These are phyloP conservation scores for Moesziomyces parantarcticus DNA, from an alignment of 1,284 basidiomycete species.

Conservation along the genomic window DNA sequence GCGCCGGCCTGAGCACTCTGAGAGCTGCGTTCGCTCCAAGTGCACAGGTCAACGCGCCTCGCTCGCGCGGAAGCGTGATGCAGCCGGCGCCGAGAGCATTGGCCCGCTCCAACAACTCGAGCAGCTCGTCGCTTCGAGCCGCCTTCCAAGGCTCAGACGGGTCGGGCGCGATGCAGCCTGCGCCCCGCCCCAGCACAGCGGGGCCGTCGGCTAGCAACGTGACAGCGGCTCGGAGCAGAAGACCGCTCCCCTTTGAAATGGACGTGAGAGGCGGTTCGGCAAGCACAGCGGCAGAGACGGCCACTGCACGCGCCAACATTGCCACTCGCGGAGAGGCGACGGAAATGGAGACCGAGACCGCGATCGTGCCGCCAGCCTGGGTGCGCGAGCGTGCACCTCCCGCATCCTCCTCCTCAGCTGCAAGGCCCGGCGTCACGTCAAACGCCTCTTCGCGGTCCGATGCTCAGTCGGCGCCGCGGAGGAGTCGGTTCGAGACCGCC, in stretches of 20 bases:
- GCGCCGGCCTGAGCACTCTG: slow-evolving; percentile 14
- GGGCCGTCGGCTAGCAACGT: slow-evolving; percentile 4
- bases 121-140: slow-evolving; percentile 39
- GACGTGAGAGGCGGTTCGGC: not conserved
- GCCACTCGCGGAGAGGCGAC: no score
- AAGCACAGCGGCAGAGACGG: no score
- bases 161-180: slow-evolving; percentile 17
- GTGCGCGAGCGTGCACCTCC: not conserved
- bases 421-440: slow-evolving; percentile 15
- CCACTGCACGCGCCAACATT: no score
- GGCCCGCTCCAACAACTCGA: slow-evolving; percentile 26
- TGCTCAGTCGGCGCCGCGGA: slow-evolving; percentile 8
- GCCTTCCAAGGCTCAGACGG: slow-evolving; percentile 23
- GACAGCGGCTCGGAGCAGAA: slow-evolving; percentile 7
- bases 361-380: not conserved
- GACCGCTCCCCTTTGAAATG: slow-evolving; percentile 27
- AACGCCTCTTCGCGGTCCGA: slow-evolving; percentile 11
- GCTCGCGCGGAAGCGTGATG: slow-evolving; percentile 39
- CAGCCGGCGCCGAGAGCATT: slow-evolving; percentile 34
- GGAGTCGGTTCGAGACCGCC: slow-evolving; percentile 50
- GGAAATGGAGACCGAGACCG: no score
- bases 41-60: slow-evolving; percentile 13
- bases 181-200: slow-evolving; percentile 6
- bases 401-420: not conserved
- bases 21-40: slow-evolving; percentile 36